These are phyloP conservation scores for Globisporangium solare DNA, from an alignment of 352 stramenopile genomes.

Conservation along the genomic window DNA sequence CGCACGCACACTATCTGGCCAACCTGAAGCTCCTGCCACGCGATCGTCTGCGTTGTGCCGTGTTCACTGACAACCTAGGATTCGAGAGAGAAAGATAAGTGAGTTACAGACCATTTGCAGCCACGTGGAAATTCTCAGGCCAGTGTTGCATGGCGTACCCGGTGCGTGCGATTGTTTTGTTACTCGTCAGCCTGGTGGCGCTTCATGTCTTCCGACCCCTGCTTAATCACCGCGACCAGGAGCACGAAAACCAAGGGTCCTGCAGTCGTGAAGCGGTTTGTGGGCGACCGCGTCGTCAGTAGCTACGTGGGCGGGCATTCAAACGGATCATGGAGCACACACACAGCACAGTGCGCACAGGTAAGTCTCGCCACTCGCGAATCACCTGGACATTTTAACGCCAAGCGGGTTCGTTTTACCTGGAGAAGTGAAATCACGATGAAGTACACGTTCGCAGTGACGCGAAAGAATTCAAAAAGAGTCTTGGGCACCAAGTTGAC, in stretches of 20 bases:
- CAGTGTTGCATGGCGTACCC: constrained; percentile 16
- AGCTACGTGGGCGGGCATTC: constrained; percentile 26
- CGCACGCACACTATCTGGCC: constrained; percentile 72
- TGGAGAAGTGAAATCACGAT: constrained; percentile 91
- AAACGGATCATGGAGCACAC: background rate
- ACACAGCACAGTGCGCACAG: too few species aligned
- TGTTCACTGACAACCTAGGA: constrained; percentile 38
- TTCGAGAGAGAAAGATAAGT: background rate
- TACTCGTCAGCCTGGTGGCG: constrained; percentile 62
- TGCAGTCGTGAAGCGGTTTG: constrained; percentile 70
- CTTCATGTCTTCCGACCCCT: constrained; percentile 65
- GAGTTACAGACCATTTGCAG: background rate
- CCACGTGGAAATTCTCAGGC: background rate
- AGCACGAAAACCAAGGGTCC: constrained; percentile 69
- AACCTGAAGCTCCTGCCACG: constrained; percentile 75
- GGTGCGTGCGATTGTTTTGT: constrained; percentile 52
- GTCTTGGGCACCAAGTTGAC: constrained; percentile 89
- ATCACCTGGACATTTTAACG: too few species aligned
- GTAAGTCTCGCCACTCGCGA: too few species aligned
- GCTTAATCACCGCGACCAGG: constrained; percentile 72
- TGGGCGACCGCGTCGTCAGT: constrained; percentile 57
- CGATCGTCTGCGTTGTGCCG: constrained; percentile 36
- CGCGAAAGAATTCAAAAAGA: constrained; percentile 93
- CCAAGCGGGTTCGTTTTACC: constrained; percentile 13
- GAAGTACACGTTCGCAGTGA: constrained; percentile 95